These are phyloP conservation scores for Xylaria sp. DNA, from an alignment of 2,329 filamentous ascomycete genomes.

Conservation along the genomic window DNA sequence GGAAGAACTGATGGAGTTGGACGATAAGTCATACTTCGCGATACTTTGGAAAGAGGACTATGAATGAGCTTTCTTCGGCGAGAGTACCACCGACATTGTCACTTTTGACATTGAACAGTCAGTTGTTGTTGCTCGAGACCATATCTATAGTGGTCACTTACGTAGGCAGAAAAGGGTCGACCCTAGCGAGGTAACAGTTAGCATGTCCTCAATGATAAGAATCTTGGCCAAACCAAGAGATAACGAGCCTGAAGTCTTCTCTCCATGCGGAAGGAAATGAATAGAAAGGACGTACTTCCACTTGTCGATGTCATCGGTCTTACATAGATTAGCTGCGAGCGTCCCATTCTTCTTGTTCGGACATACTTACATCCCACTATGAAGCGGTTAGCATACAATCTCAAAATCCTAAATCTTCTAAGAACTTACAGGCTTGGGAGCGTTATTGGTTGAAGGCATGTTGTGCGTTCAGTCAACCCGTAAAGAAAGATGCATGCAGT, in stretches of 20 bases:
- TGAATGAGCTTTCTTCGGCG: constrained; percentile 91
- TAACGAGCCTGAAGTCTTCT: constrained; percentile 58
- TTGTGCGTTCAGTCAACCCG: constrained; percentile 25
- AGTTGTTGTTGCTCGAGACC: constrained; percentile 1
- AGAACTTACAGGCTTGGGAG: constrained; percentile 38
- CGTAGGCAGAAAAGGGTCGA: constrained; percentile 82
- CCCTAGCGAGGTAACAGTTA: constrained; percentile 22
- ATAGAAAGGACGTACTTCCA: constrained; percentile 69
- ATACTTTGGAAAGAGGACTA: constrained; percentile 88
- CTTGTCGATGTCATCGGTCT: constrained; percentile 96
- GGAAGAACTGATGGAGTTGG: neutral
- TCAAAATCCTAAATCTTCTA: neutral
- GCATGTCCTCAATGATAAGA: constrained; percentile 10
- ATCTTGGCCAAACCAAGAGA: constrained; percentile 74
- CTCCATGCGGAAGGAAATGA: neutral
- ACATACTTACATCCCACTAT: constrained; percentile 40
- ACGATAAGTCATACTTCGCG: constrained; percentile 78
- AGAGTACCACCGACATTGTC: constrained; percentile 90
- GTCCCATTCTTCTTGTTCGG: neutral
- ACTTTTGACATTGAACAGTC: constrained; percentile 21
- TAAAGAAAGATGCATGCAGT: neutral
- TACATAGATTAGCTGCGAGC: constrained; percentile 62
- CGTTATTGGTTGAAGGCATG: constrained; percentile 45
- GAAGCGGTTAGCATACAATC: constrained; percentile 27
- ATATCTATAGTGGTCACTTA: constrained; percentile 12